Conservation (phyloP, 129 eudicot genomes). For the Flaveria ramosissima region DNA sequence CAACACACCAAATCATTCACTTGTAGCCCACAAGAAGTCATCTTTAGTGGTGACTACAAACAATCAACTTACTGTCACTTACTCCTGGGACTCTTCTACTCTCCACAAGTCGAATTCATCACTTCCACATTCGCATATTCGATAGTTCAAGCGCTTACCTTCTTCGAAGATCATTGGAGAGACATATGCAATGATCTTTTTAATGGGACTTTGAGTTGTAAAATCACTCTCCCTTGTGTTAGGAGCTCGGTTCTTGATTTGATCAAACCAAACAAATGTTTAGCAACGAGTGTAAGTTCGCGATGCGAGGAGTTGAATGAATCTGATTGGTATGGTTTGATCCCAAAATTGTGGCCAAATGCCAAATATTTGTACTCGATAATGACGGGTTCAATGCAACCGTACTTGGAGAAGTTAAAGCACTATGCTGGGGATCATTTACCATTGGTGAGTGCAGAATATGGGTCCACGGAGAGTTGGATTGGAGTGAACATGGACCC, state of each 20-base stretch:
- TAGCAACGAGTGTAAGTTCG: constrained; percentile 44
- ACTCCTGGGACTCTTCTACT: constrained; percentile 62
- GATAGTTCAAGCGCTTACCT: constrained; percentile 64
- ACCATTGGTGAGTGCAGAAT: constrained; percentile 79
- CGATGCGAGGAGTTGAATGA: constrained; percentile 52
- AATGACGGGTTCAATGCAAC: constrained; percentile 92
- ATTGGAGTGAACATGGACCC: constrained; percentile 83
- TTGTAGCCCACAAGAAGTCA: constrained; percentile 83
- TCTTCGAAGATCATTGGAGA: constrained; percentile 60
- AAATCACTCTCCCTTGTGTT: constrained; percentile 42
- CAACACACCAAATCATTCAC: constrained; percentile 53
- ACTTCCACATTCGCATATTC: constrained; percentile 72
- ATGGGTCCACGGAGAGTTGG: constrained; percentile 93
- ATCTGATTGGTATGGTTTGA: constrained; percentile 54
- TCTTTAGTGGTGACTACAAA: constrained; percentile 65
- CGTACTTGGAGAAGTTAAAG: constrained; percentile 57
- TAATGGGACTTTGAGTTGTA: constrained; percentile 54
- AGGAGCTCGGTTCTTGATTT: constrained; percentile 44
- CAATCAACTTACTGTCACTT: constrained; percentile 86
- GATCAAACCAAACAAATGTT: constrained; percentile 37
- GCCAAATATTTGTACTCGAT: constrained; percentile 76
- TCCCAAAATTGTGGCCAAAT: constrained; percentile 77
- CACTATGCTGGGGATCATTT: constrained; percentile 66
- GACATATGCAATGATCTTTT: constrained; percentile 56
- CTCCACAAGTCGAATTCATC: constrained; percentile 57